A percentile compares a stretch with the other conserved stretches of the same genome.
phyloP scores from a whole-genome alignment of 306 rosid genomes.

The Castanopsis chinensis region DNA sequence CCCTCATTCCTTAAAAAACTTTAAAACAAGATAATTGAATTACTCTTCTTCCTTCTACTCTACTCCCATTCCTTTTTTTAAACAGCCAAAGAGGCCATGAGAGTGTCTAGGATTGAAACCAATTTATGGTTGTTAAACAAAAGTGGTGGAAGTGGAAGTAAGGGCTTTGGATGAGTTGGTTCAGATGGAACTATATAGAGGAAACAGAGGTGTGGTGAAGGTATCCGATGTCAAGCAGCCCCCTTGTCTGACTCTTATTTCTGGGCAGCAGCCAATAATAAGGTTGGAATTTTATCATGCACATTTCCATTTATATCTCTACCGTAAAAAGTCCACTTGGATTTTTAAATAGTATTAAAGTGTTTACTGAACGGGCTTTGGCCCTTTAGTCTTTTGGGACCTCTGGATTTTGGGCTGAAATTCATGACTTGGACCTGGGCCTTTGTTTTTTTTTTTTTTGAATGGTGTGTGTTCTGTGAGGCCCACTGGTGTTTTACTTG shows the following conservation, averaged over 20 bases:
- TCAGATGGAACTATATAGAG: background rate
- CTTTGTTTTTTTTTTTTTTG: background rate
- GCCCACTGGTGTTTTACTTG: no score
- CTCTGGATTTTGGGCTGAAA: background rate
- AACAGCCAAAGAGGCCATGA: no score
- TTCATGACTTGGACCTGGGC: background rate
- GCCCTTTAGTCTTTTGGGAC: background rate
- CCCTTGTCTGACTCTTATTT: constrained; percentile 1
- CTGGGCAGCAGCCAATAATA: constrained; percentile 1
- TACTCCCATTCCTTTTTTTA: no score
- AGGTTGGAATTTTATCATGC: background rate
- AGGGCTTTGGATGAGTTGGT: constrained; percentile 15
- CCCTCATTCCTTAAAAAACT: no score
- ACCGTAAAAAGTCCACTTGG: no score
- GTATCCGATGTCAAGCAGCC: constrained; percentile 32
- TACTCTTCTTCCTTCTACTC: no score
- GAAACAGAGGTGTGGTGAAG: constrained; percentile 9
- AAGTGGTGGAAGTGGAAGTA: background rate
- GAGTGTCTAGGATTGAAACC: background rate
- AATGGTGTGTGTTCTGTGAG: no score
- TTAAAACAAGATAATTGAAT: no score
- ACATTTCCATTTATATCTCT: background rate
- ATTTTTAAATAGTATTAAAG: no score
- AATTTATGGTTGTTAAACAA: background rate
- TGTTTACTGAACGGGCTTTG: no score